A percentile compares a stretch with the other conserved stretches of the same genome.
phyloP scores from a whole-genome alignment of 306 rosid species.

The Glycyrrhiza uralensis region DNA sequence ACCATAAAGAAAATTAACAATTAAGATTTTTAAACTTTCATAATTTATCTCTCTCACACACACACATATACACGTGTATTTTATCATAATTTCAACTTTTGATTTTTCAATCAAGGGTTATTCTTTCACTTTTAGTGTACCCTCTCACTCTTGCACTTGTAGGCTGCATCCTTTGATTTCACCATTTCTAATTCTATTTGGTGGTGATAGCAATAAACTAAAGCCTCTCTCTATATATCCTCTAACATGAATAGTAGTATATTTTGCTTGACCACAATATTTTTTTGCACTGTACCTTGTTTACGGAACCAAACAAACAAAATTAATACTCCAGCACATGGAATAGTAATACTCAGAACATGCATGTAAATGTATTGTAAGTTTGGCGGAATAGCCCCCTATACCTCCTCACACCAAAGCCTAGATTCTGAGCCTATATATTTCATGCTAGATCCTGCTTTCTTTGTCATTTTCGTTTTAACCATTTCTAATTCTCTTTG shows the following conservation, averaged over 20 bases:
- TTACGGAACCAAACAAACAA: not conserved
- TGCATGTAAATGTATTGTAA: not conserved
- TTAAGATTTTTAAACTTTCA: too few species aligned
- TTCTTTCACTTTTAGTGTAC: too few species aligned
- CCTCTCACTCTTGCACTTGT: too few species aligned
- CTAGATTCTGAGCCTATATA: constrained; percentile 30
- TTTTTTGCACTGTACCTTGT: not conserved
- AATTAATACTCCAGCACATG: constrained; percentile 25
- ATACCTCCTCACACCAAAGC: constrained; percentile 1
- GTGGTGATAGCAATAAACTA: too few species aligned
- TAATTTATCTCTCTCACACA: too few species aligned
- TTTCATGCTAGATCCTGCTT: constrained; percentile 29
- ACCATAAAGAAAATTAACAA: too few species aligned
- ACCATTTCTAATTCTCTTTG: not conserved
- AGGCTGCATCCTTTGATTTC: too few species aligned
- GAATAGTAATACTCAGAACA: not conserved
- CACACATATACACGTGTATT: too few species aligned
- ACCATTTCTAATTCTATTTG: too few species aligned
- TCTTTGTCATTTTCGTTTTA: constrained; percentile 18
- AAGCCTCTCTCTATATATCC: too few species aligned
- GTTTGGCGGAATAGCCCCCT: constrained; percentile 4
- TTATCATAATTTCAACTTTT: too few species aligned
- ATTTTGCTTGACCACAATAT: not conserved
- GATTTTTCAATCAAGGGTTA: too few species aligned
- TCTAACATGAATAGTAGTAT: not conserved